These are phyloP conservation scores for Macrophomina pseudophaseolina DNA, from an alignment of 2,329 filamentous ascomycete species.

Conservation along the genomic window DNA sequence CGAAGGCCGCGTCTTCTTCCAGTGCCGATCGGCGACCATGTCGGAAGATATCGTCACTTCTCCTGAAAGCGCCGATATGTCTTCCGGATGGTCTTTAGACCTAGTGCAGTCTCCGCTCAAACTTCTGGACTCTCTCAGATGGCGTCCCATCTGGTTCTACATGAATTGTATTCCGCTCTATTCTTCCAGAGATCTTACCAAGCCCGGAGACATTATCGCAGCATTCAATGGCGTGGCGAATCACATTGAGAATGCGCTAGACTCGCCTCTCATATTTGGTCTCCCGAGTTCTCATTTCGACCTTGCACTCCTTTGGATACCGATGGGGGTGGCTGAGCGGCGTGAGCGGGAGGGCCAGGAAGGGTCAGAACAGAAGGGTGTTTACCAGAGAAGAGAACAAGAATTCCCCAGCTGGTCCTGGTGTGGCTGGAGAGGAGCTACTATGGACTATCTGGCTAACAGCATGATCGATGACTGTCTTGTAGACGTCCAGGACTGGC, in stretches of 20 bases:
- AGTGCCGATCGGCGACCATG: slow-evolving; percentile 34
- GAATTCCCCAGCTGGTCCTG: slow-evolving; percentile 47
- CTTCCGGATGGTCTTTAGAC: slow-evolving; percentile 37
- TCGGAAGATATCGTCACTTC: slow-evolving; percentile 38
- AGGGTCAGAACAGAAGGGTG: too few relatives aligned
- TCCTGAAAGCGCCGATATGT: neutral
- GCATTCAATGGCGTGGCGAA: slow-evolving; percentile 43
- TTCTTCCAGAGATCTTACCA: slow-evolving; percentile 35
- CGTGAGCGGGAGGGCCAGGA: too few relatives aligned
- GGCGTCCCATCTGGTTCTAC: slow-evolving; percentile 39
- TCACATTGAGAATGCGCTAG: slow-evolving; percentile 33
- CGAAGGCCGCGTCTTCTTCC: slow-evolving; percentile 39
- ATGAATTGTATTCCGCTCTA: slow-evolving; percentile 40
- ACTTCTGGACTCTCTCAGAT: slow-evolving; percentile 35
- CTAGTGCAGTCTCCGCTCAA: slow-evolving; percentile 36
- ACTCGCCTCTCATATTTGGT: slow-evolving; percentile 37
- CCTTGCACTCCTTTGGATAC: slow-evolving; percentile 43
- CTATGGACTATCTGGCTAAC: too few relatives aligned
- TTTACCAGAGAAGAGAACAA: neutral
- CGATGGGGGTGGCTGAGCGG: neutral
- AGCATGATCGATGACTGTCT: slow-evolving; percentile 32
- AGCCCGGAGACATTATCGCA: slow-evolving; percentile 38
- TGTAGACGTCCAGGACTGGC: slow-evolving; percentile 41
- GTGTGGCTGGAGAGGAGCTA: slow-evolving; percentile 39
- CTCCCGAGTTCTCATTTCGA: slow-evolving; percentile 33